A percentile compares a stretch with the other conserved stretches of the same genome.
These are phyloP conservation scores for Fusarium mangiferae DNA, from an alignment of 2,329 filamentous ascomycete genomes.

Conservation along the genomic window DNA sequence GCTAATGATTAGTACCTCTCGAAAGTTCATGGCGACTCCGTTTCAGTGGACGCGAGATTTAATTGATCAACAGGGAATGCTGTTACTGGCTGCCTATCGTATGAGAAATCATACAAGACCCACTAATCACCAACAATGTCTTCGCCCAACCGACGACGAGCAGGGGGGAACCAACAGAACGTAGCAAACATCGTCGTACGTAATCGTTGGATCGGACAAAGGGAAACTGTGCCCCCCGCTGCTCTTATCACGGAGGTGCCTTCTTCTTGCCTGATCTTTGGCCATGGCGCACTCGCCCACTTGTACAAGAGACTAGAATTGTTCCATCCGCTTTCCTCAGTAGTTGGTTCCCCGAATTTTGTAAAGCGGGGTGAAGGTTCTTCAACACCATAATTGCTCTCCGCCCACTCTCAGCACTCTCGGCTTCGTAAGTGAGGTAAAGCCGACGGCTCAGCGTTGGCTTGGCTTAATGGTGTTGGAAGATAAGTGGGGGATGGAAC, in stretches of 20 bases:
- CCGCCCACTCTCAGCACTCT: no score
- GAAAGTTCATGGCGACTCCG: not conserved
- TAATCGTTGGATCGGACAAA: not conserved
- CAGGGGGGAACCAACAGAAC: conserved; percentile 8
- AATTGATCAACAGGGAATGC: not conserved
- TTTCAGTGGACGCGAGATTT: not conserved
- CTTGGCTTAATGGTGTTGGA: no score
- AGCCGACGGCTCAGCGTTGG: no score
- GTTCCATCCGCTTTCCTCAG: no score
- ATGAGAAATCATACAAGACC: not conserved
- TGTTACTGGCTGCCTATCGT: not conserved
- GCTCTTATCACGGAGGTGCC: not conserved
- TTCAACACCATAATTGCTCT: no score
- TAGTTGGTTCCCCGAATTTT: no score
- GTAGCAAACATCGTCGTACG: not conserved
- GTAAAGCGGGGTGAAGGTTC: no score
- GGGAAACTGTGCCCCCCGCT: not conserved
- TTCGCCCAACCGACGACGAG: not conserved
- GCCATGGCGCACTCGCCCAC: no score
- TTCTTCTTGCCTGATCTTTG: not conserved
- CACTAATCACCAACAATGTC: conserved; percentile 2
- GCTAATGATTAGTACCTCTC: not conserved
- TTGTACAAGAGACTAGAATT: no score
- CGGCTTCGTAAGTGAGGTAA: no score
- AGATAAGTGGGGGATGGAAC: no score